Conservation (phyloP, 345 rosid genomes). For the Brassica juncea region DNA sequence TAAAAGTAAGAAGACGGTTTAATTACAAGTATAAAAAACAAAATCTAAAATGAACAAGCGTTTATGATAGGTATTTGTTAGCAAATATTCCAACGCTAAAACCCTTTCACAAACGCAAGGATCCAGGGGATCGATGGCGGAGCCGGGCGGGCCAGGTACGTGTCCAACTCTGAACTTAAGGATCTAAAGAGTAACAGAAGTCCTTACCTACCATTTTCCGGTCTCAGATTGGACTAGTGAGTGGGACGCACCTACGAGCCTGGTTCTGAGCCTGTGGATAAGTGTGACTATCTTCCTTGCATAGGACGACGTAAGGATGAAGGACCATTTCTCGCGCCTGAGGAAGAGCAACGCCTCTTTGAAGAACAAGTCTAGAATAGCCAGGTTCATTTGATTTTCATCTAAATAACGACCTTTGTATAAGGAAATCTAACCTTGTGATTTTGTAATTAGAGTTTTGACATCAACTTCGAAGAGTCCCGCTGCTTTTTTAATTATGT, state of each 20-base stretch:
- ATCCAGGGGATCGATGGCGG: neutral
- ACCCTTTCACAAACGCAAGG: neutral
- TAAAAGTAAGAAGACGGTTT: too few relatives aligned
- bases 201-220: neutral
- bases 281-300: neutral
- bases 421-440: neutral
- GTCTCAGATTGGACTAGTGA: neutral
- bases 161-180: neutral
- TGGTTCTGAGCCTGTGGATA: neutral
- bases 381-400: neutral
- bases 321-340: neutral
- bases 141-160: neutral
- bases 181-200: neutral
- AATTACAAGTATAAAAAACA: too few relatives aligned
- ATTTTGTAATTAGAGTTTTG: neutral
- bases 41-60: too few relatives aligned
- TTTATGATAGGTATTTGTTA: too few relatives aligned
- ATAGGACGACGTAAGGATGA: constrained; percentile 7
- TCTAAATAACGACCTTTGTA: neutral
- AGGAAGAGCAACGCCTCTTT: neutral
- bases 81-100: too few relatives aligned
- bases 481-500: constrained; percentile 5
- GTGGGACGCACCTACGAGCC: neutral
- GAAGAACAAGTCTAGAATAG: neutral
- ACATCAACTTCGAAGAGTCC: constrained; percentile 1